Evolutionary conservation across 1,284 basidiomycete genomes (phyloP).

Genomic region (Puccinia triticina): DNA sequence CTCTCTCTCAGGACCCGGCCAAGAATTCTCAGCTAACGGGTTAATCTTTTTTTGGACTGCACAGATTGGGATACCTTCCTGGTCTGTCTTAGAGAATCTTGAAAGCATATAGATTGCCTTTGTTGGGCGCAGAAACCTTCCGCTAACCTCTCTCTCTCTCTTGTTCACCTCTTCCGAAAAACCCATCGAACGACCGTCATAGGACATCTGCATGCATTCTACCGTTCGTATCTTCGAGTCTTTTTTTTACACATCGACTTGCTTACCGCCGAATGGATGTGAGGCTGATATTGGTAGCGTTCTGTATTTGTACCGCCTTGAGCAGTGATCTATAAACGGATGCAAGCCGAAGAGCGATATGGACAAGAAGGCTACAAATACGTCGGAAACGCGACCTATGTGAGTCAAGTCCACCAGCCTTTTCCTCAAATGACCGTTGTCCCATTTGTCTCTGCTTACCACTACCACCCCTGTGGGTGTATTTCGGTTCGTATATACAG

Average conservation of each 20-base stretch:
- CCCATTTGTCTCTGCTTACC: neutral
- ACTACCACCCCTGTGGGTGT: neutral
- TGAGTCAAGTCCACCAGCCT: neutral
- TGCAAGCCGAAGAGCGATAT: slow-evolving; percentile 75
- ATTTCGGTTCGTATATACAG: neutral
- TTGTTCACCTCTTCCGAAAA: neutral
- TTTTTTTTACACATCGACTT: no score
- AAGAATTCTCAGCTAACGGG: neutral
- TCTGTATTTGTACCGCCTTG: no score
- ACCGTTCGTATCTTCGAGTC: slow-evolving; percentile 54
- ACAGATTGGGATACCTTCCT: slow-evolving; percentile 47
- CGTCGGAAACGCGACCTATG: slow-evolving; percentile 57
- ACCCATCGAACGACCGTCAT: slow-evolving; percentile 26
- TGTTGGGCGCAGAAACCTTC: neutral
- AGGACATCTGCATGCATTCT: slow-evolving; percentile 62
- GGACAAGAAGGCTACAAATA: slow-evolving; percentile 70
- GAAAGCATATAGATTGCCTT: neutral
- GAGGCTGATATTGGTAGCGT: no score
- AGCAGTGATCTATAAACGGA: slow-evolving; percentile 72
- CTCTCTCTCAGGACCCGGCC: neutral
- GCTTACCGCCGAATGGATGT: no score
- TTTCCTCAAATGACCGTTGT: no score
- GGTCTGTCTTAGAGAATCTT: slow-evolving; percentile 12
- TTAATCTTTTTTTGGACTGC: neutral
- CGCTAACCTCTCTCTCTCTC: neutral